These are phyloP conservation scores for Stephania cephalantha DNA, from an alignment of 164 flowering plant genomes.

Conservation along the genomic window DNA sequence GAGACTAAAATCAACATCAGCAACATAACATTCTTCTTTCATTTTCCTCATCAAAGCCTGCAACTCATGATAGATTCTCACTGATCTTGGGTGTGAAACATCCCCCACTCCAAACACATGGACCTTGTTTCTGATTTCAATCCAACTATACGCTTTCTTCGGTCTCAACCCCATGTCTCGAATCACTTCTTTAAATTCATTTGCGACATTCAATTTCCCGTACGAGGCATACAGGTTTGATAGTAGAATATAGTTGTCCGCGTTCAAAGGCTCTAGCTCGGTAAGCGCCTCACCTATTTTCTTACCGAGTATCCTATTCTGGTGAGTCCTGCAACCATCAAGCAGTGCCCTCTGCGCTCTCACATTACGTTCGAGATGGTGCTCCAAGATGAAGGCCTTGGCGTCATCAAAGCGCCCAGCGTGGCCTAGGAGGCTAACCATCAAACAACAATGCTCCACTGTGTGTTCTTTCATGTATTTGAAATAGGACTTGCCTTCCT, in stretches of 20 bases:
- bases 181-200: constrained; percentile 27
- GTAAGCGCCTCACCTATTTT: constrained; percentile 41
- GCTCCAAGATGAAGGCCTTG: constrained; percentile 33
- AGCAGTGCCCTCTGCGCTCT: constrained; percentile 49
- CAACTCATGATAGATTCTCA: constrained; percentile 47
- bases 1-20: constrained; percentile 35
- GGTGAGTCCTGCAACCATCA: constrained; percentile 54
- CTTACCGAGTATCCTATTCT: constrained; percentile 29
- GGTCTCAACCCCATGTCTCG: constrained; percentile 56
- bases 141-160: constrained; percentile 60
- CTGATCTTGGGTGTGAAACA: constrained; percentile 62
- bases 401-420: constrained; percentile 51
- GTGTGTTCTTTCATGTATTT: constrained; percentile 36
- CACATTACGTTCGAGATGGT: constrained; percentile 23
- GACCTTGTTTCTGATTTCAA: constrained; percentile 49
- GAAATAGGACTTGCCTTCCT: constrained; percentile 47
- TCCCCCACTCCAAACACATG: constrained; percentile 76
- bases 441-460: constrained; percentile 34
- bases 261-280: constrained; percentile 53
- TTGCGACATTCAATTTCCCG: constrained; percentile 40
- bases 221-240: constrained; percentile 47
- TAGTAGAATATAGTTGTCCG: constrained; percentile 52
- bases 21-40: constrained; percentile 26
- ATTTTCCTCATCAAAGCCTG: constrained; percentile 38
- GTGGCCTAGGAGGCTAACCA: constrained; percentile 54